These are phyloP conservation scores for Blastocladiella britannica DNA, from an alignment of 192 early-diverging fungal genomes.

Conservation along the genomic window DNA sequence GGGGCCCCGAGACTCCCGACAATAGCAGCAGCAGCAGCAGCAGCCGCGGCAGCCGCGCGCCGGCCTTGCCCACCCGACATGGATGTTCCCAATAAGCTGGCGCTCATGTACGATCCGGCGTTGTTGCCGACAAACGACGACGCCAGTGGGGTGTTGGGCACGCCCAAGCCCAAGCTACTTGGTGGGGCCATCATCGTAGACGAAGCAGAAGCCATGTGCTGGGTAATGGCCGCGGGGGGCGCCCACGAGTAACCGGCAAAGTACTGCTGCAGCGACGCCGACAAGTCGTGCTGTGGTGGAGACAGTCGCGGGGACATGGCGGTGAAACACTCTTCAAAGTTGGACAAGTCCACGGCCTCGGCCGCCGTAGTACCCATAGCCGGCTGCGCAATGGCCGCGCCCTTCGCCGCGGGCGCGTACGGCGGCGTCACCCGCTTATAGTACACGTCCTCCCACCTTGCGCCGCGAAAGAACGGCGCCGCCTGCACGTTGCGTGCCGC, in stretches of 20 bases:
- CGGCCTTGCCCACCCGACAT: background rate
- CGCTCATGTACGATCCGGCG: background rate
- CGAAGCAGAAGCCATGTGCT: background rate
- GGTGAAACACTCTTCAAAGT: background rate
- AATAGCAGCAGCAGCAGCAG: too few relatives aligned
- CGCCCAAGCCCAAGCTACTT: too few relatives aligned
- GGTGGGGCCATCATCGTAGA: background rate
- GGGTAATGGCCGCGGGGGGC: background rate
- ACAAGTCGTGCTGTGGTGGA: background rate
- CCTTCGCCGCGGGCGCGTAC: slow-evolving; percentile 36
- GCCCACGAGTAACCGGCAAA: background rate
- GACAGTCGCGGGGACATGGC: background rate
- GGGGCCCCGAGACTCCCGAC: too few relatives aligned
- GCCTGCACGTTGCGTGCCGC: slow-evolving; percentile 44
- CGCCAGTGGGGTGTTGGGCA: background rate
- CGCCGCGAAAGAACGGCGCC: slow-evolving; percentile 48
- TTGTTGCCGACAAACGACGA: too few relatives aligned
- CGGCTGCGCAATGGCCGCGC: too few relatives aligned
- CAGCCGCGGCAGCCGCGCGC: background rate
- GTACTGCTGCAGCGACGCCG: background rate
- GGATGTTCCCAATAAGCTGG: background rate
- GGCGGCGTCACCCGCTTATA: slow-evolving; percentile 33
- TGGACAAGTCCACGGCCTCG: background rate
- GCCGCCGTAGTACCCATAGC: too few relatives aligned
- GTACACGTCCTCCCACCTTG: slow-evolving; percentile 55